These are phyloP conservation scores for Trichoderma polysporum DNA, from an alignment of 2,329 filamentous ascomycete species.

Conservation along the genomic window DNA sequence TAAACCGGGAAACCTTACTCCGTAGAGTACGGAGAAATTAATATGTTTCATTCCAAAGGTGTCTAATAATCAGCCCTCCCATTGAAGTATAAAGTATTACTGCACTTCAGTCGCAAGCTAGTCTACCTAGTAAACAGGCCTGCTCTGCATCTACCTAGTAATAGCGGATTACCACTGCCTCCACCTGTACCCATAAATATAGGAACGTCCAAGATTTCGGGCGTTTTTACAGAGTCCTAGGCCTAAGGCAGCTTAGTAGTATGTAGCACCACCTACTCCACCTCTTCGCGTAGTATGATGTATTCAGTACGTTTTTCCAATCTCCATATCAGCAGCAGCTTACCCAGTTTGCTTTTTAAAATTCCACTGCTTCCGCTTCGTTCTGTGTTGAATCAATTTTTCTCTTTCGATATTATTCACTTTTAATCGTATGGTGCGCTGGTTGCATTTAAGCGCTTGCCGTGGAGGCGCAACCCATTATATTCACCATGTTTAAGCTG, in stretches of 20 bases:
- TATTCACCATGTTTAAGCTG: constrained; percentile 48
- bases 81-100: not conserved
- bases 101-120: not conserved
- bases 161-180: not conserved
- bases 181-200: not conserved
- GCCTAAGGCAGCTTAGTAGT: not conserved
- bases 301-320: constrained; percentile 13
- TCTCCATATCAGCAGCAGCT: constrained; percentile 1
- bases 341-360: not conserved
- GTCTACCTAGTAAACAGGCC: no score
- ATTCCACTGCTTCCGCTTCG: not conserved
- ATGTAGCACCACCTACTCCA: not conserved
- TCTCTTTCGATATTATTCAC: not conserved
- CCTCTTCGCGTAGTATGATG: constrained; percentile 12
- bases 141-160: not conserved
- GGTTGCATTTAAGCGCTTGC: not conserved
- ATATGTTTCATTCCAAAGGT: not conserved
- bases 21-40: not conserved
- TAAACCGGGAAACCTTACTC: not conserved
- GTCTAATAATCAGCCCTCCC: not conserved
- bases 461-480: not conserved
- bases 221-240: not conserved
- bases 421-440: not conserved
- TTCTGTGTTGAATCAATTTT: not conserved
- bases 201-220: not conserved